Evolutionary conservation across 441 rosid genomes (phyloP).

Genomic region (Adansonia gregorii): DNA sequence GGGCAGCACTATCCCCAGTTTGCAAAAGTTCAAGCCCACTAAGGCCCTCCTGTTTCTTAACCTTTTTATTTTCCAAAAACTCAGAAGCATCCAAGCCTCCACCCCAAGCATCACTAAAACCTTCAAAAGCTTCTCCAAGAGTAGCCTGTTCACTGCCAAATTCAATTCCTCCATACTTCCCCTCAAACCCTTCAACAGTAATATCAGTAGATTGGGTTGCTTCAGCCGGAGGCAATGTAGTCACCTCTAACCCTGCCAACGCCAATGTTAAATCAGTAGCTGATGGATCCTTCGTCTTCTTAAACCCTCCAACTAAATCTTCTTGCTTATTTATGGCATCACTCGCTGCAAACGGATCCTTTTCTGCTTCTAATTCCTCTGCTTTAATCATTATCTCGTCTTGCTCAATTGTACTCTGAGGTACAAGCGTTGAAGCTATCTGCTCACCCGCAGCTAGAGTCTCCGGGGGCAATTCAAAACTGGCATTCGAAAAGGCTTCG

Average conservation of each 20-base stretch:
- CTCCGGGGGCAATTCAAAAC: conserved; percentile 80
- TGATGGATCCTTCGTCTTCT: conserved; percentile 77
- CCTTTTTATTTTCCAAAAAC: conserved; percentile 75
- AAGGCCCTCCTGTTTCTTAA: conserved; percentile 76
- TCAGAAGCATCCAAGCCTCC: conserved; percentile 96
- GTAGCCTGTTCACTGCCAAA: conserved; percentile 84
- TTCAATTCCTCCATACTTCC: conserved; percentile 90
- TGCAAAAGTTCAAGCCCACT: conserved; percentile 91
- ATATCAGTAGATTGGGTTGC: conserved; percentile 91
- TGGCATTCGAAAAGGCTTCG: conserved; percentile 58
- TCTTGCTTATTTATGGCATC: conserved; percentile 68
- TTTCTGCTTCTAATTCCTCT: conserved; percentile 58
- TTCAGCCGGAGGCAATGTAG: conserved; percentile 92
- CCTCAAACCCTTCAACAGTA: conserved; percentile 91
- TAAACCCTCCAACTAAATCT: conserved; percentile 79
- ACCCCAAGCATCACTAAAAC: conserved; percentile 87
- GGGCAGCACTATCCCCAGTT: conserved; percentile 55
- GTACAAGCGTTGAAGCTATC: conserved; percentile 59
- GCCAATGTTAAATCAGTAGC: conserved; percentile 72
- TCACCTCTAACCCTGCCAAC: conserved; percentile 81
- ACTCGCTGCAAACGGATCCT: conserved; percentile 91
- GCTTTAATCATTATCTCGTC: conserved; percentile 44
- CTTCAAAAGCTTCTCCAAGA: conserved; percentile 84
- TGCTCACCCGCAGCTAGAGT: conserved; percentile 82
- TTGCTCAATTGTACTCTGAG: conserved; percentile 47